Evolutionary conservation across 2,329 filamentous ascomycete genomes (phyloP), one percentile per base, ranked within the genome.

Genomic region (Ceratocystis variospora): DNA sequence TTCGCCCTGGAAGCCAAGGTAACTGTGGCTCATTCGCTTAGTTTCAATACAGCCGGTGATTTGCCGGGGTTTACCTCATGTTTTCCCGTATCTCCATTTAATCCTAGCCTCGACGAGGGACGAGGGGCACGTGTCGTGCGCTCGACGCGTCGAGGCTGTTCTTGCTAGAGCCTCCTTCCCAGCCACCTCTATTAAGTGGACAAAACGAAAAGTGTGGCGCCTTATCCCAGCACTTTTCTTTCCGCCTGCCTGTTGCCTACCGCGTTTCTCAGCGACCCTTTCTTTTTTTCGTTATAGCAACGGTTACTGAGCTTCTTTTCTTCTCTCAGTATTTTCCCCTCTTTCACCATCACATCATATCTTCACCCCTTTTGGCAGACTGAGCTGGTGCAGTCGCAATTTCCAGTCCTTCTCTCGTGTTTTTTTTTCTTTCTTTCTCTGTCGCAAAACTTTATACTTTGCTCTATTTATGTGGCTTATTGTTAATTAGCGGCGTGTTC

Each of bases 101-200:
- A 31, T 33, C 53, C 53, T 31, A 25, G 12, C 10, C 53, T 57
- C 15, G 53, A 57, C 37, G 37, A 41, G 12, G 37, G 37, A 31
- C 53, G 53, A 57, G 28, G 48, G 48, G 48, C 48, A 50, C 48
- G 19, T 50, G 48, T 50, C 53, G 25, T 57, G 53, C 33, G 15
- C 53, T 57, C 53, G 22, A 57, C 53, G 53, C 53, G 53, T 57
- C 53, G 7, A 57, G 28, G 53, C 25, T 33, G 53, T 57, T 57
- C 31, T 31, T 28, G 25, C 31, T 41, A 41, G 37, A 41, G 46
- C 25, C 53, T 28, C 63, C 41, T 19, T 41, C 64, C 63, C 64
- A 65, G 64, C 64, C 64, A 65, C 53, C 64, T 25, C 12, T 31
- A 65, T 65, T 65, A 37, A 31, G 44, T 63, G 31, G 33, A 50